Evolutionary conservation across 108 stramenopile species (phyloP).

Genomic region (Cyclostephanos tholiformis): DNA sequence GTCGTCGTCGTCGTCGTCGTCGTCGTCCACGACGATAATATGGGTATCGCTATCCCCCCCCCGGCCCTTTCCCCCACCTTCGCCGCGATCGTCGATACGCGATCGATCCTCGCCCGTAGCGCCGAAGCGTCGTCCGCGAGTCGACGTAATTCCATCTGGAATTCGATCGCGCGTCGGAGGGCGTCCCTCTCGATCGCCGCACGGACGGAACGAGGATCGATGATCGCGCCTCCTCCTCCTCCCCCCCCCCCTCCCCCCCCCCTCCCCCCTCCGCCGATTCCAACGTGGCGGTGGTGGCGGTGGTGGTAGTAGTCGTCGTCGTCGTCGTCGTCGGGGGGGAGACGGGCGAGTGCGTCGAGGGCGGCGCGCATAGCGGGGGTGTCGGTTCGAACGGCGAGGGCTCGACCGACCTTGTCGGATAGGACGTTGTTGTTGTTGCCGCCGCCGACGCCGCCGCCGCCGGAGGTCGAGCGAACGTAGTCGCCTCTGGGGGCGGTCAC

Average conservation of each 20-base stretch:
- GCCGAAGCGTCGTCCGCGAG: slow-evolving; percentile 57
- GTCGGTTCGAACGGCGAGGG: slow-evolving; percentile 81
- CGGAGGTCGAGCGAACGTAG: background rate
- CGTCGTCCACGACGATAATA: too few species aligned
- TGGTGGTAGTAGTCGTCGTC: background rate
- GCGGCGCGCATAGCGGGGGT: slow-evolving; percentile 88
- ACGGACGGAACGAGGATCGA: slow-evolving; percentile 79
- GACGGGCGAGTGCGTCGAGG: slow-evolving; percentile 73
- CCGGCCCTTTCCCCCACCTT: slow-evolving; percentile 45
- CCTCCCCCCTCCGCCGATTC: too few species aligned
- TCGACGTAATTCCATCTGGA: slow-evolving; percentile 64
- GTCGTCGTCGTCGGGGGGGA: slow-evolving; percentile 36
- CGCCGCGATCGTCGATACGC: slow-evolving; percentile 64
- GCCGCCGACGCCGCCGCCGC: background rate
- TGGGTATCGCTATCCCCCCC: slow-evolving; percentile 42
- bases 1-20: background rate
- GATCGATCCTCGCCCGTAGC: slow-evolving; percentile 55
- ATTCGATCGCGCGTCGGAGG: slow-evolving; percentile 68
- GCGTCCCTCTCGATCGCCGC: slow-evolving; percentile 86
- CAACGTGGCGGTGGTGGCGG: too few species aligned
- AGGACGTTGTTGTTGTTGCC: slow-evolving; percentile 55
- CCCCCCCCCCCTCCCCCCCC: background rate
- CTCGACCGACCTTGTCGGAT: slow-evolving; percentile 77
- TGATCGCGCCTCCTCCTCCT: slow-evolving; percentile 1
- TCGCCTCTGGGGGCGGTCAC: slow-evolving; percentile 6